Base-by-base conservation (phyloP, 768 basidiomycete genomes). In the Pleurotus pulmonarius region DNA sequence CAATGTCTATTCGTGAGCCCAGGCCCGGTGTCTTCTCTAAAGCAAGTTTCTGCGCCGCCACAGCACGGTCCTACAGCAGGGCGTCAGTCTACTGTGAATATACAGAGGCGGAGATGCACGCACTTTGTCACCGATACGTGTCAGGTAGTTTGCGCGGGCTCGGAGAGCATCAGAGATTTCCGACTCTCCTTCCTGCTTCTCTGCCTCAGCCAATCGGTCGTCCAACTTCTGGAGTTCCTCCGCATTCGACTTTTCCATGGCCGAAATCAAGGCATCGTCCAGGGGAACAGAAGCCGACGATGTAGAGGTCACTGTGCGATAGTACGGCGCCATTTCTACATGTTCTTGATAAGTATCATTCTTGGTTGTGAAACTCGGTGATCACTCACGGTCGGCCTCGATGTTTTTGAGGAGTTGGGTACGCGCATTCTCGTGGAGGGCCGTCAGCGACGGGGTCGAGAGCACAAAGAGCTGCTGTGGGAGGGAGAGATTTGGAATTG, bases 1-100 rank as follows among this genome's bases (percentile, higher is more conserved):
- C 87, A 58, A 97, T 87, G 69, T 98, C 96, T 68, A 98, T 99
- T 59, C 92, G 79, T 8, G 92, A 89, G 8, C 96, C 96, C 5
- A 97, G 76, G 0, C 94, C 95, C 2, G 95, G 90, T 0, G 91
- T 95, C 73, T 97, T 97, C 72, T 90, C 86, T 13, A 97, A 71
- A 0, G 96, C 95, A 1, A 88, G 76, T 56, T 87, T 85, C 65
- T 94, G 87, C 0, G 95, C 94, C 44, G 81, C 82, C 13, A 94
- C 67, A 1, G 94, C 86, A n/a, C 77, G 75, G 43, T 94, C 92
- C 92, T 96, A 44, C 16, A 15, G 37, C 13, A 16, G 9, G 5
- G 12, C 37, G 45, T 24, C 3, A 49, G 37, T 45, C 45, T 26
- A 51, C 25, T 34, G 40, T 24, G 22, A 9, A 48, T 13, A 6